Evolutionary conservation across 768 basidiomycete genomes (phyloP), one percentile per base, ranked within the genome.

Genomic region (Rhizopogon rudus): DNA sequence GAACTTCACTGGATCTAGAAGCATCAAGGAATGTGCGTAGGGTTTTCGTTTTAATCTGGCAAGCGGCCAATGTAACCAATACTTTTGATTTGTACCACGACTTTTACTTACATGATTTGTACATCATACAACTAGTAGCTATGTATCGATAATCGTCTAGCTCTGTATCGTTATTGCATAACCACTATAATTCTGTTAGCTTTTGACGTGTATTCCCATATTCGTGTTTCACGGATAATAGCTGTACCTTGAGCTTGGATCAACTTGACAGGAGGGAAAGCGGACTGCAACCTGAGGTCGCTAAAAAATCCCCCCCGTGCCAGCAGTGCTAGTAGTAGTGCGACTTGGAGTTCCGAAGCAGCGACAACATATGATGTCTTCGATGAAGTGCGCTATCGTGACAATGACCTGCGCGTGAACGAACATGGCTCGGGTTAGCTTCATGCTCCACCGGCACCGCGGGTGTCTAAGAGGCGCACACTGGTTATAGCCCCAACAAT

Each of bases 71-170:
- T 20, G 17, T 48, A 17, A 55, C n/a, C 37, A n/a, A 59, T 39
- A 44, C 10, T 55, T 56, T 55, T 51, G 39, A 50, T 57, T 57
- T 40, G 58, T 59, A 40, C 45, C 33, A 20, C 7, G 7, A 48
- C 40, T 45, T 51, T 51, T 53, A 31, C 31, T 51, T 53, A 33
- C 31, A 33, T 33, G 31, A 33, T 33, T 33, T 10, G 31, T 44
- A 9, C 35, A 51, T 52, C 37, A 12, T 13, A 41, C n/a, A 14
- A 42, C 14, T 28, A 29, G 51, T 52, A 33, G 43, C 42, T n/a
- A 20, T 67, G 64, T 70, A 70, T 70, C 55, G 48, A 17, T 66
- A 62, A 56, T 53, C 43, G 49, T 52, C 52, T 55, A 59, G 9
- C 56, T 55, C 54, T 52, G 53, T 56, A 59, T 28, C 33, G 16